Base-by-base conservation (phyloP, 164 flowering plant genomes). In the Vitis cinerea region DNA sequence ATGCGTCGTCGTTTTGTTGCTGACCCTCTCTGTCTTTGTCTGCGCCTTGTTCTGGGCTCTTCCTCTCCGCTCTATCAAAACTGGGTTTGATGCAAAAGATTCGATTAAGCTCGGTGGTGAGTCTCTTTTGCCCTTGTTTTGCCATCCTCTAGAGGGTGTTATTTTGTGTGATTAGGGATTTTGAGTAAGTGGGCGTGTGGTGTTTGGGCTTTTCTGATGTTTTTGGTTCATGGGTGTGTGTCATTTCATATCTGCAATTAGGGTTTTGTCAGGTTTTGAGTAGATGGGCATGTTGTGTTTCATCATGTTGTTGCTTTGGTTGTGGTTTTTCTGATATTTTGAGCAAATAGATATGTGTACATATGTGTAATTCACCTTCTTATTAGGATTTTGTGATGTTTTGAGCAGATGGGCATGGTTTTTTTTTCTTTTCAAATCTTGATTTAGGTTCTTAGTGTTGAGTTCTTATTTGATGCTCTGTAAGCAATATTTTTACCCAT, bases 31-130 rank as follows among this genome's bases (percentile, higher is more conserved):
- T 13, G 76, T 84, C 37, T 78, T 83, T 47, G 53, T 89, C 17
- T 82, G 87, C 27, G 86, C 83, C 7, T 9, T 84, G 66, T 87
- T 85, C 73, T 84, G 78, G 85, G 65, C 88, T 65, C 74, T 86
- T 51, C 91, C 86, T 53, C 61, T 56, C 30, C 81, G 55, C 11
- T 9, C 68, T 0, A n/a, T 51, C 0, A 59, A 65, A 10, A 71
- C 74, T 62, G 82, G 81, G 23, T 85, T 84, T 70, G 87, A 85
- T 56, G 85, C 86, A 0, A 65, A 74, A 59, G 77, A 64, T 15
- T 67, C 76, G 8, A 65, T 78, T 66, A 80, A 81, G 68, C 78
- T 56, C 69, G 75, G 83, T 31, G 89, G 92, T 88, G 74, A 51
- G 69, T 68, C 6, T 54, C 17, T 54, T 53, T 61, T 19, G 23